Conservation (phyloP, 805 yeast genomes). For the Millerozyma miso region DNA sequence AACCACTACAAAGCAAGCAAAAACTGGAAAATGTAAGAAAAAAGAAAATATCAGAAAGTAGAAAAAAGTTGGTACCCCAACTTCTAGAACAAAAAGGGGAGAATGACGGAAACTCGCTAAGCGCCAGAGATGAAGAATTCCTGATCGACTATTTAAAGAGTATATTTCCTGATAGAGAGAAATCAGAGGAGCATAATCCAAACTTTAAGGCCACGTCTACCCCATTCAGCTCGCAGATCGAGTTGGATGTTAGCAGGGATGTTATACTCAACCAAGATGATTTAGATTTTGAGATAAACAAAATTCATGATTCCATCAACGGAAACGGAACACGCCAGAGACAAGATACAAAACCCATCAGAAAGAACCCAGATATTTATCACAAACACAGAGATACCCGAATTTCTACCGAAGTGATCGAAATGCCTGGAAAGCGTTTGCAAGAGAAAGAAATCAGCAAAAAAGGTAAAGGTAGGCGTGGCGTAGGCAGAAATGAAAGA, state of each 20-base stretch:
- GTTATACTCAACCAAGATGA: background rate
- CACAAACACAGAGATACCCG: background rate
- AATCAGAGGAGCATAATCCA: background rate
- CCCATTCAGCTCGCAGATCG: slow-evolving; percentile 5
- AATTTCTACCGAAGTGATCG: background rate
- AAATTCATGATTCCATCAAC: slow-evolving; percentile 8
- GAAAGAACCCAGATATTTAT: background rate
- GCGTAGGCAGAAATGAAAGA: background rate
- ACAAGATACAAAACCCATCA: background rate
- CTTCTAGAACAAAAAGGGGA: background rate
- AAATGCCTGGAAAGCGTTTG: background rate
- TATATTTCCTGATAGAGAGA: slow-evolving; percentile 10
- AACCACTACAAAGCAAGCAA: background rate
- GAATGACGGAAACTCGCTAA: background rate
- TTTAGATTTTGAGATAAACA: slow-evolving; percentile 7
- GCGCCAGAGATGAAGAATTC: slow-evolving; percentile 10
- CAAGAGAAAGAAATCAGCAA: background rate
- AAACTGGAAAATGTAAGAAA: background rate
- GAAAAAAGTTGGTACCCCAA: background rate
- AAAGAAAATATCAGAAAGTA: background rate
- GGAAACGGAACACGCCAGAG: background rate
- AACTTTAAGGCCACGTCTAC: slow-evolving; percentile 9
- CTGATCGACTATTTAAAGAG: slow-evolving; percentile 11
- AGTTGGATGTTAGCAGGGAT: background rate
- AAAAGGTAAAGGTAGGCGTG: background rate